Evolutionary conservation across 345 rosid genomes (phyloP).

Genomic region (Linum trigynum): DNA sequence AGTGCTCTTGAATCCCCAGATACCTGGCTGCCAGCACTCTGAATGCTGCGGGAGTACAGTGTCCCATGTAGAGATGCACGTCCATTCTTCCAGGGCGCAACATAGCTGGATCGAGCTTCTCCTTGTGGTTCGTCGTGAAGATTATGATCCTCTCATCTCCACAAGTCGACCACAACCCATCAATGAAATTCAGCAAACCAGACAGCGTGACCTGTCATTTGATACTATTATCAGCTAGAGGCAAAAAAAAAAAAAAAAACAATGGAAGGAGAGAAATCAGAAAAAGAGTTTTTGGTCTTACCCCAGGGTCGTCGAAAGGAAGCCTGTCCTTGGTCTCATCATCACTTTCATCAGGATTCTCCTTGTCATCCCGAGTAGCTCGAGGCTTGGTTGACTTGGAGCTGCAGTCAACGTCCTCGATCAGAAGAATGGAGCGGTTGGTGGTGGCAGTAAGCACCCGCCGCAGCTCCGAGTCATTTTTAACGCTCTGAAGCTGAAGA

Average conservation of each 20-base stretch:
- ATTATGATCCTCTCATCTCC: constrained; percentile 3
- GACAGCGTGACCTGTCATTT: background rate
- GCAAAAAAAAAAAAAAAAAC: too few species aligned
- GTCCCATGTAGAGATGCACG: background rate
- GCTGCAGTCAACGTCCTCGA: background rate
- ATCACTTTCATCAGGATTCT: too few species aligned
- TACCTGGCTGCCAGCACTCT: background rate
- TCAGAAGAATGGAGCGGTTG: background rate
- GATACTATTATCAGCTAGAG: background rate
- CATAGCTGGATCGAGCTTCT: background rate
- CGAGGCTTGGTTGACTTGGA: background rate
- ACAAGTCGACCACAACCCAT: background rate
- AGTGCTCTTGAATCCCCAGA: background rate
- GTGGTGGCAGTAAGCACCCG: background rate
- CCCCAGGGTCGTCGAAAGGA: background rate
- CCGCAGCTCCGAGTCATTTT: background rate
- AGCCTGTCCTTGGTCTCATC: background rate
- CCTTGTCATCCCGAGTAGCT: background rate
- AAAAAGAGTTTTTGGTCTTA: background rate
- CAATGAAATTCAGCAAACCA: constrained; percentile 1
- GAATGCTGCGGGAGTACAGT: background rate
- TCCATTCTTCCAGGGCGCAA: constrained; percentile 2
- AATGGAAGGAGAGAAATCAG: background rate
- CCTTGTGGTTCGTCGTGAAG: constrained; percentile 1
- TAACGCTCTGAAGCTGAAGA: background rate